Conservation (phyloP, 257 asterid genomes). For the Solanum bukasovii region DNA sequence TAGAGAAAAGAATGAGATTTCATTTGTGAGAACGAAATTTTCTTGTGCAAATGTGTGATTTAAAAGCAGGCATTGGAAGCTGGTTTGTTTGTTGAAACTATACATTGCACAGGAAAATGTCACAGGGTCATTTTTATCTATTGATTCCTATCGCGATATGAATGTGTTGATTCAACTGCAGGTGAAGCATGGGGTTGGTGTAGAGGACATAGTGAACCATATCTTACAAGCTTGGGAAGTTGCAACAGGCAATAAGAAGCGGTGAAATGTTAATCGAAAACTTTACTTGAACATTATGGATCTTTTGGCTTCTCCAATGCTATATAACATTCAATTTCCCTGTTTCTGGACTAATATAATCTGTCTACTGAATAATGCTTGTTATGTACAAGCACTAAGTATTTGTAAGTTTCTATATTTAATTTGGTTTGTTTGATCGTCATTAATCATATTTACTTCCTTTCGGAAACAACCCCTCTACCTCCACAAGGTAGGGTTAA, state of each 20-base stretch:
- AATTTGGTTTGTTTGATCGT: neutral
- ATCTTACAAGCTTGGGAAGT: slow-evolving; percentile 70
- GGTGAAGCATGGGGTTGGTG: slow-evolving; percentile 97
- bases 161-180: slow-evolving; percentile 11
- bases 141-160: neutral
- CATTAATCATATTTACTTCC: neutral
- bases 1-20: neutral
- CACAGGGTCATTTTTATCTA: neutral
- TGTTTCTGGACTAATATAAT: neutral
- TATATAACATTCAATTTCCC: neutral
- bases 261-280: slow-evolving; percentile 1
- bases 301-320: neutral
- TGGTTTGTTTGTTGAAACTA: neutral
- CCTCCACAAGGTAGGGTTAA: neutral
- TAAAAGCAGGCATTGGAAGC: neutral
- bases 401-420: neutral
- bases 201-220: slow-evolving; percentile 61
- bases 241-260: slow-evolving; percentile 55
- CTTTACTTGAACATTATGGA: neutral
- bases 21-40: neutral
- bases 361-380: neutral
- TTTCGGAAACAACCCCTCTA: neutral
- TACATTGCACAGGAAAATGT: neutral
- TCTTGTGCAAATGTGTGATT: neutral
- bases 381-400: neutral